Evolutionary conservation across 2,329 filamentous ascomycete genomes (phyloP), one percentile per base, ranked within the genome.

Genomic region (Herpotrichia juniperi): DNA sequence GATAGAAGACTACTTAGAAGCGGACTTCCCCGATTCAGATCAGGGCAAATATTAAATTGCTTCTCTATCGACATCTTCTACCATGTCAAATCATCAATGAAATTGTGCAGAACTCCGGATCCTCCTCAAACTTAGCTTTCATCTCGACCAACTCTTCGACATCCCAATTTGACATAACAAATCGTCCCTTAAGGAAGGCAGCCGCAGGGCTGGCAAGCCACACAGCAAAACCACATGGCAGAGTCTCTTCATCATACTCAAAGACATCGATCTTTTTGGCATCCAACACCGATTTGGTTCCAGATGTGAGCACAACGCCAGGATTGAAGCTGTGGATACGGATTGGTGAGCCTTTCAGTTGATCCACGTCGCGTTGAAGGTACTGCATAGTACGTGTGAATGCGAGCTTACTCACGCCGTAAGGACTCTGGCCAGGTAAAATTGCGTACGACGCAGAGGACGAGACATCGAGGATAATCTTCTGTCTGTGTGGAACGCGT

Each of bases 191-290:
- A 30, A 78, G 51, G 46, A 77, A 77, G 0, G 61, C 58, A 1
- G 71, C 73, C 56, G 78, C 72, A 1, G 65, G 51, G n/a, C 66
- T 69, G 1, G 72, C 63, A 4, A 76, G 52, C 76, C 75, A 79
- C 2, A 78, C 63, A 9, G 58, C 54, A 46, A 71, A 69, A 34
- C 62, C 22, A 14, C 56, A 64, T 11, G 67, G 58, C 22, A 70
- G 45, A 54, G n/a, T n/a, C n/a, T 35, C 26, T 17, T 17, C 40
- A 28, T 50, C 47, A 30, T 45, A 28, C 22, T 16, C 16, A 12
- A 45, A 10, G 4, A 4, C 3, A 26, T 28, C 47, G 10, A 44
- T 16, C 40, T 22, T 30, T 50, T 28, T 7, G 12, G n/a, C 44
- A 19, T 9, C 37, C 19, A 14, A 25, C 40, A 28, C 17, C 24